Base-by-base conservation (phyloP, 192 early-diverging fungal genomes). In the Coemansia sp. region DNA sequence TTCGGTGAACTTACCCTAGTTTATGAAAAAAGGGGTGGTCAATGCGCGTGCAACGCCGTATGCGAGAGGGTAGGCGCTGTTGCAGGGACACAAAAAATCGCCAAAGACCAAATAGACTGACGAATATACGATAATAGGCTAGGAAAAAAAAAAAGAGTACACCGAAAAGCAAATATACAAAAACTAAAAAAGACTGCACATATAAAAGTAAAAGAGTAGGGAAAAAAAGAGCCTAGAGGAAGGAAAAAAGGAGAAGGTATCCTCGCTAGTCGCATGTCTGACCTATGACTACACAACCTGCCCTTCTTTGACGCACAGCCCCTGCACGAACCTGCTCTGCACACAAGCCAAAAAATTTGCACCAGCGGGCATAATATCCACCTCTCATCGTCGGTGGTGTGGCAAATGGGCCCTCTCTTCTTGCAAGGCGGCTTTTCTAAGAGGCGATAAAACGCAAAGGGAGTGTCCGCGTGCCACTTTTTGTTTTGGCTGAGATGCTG, bases 251-350 rank as follows among this genome's bases (percentile, higher is more conserved):
- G 31, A 23, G 10, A 26, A 23, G 48, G 25, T 53, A 53, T 53
- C 18, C 43, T 42, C 16, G 31, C 41, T 5, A 41, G 41, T 16
- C 13, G 41, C 13, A 43, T 43, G 41, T 43, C 38, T n/a, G n/a
- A 43, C 16, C 31, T 31, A 31, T 31, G 31, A 31, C 31, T 31
- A 42, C 39, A 16, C 39, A 42, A 3, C 31, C 4, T 4, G 2
- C 31, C 31, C 31, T 31, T 31, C 31, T 4, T 31, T 31, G 31
- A n/a, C 41, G 13, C 41, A 43, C 12, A 11, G 41, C 41, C 41
- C 41, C 48, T 50, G 48, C 48, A 26, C 48, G 23, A 26, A 26
- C 48, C 48, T 50, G 48, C 48, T 48, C 48, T 50, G 48, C 48
- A 11, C 48, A 21, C 48, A 26, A 21, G 23, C 48, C 23, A 26